Conservation (phyloP, 2,329 filamentous ascomycete genomes). For the Colletotrichum agaves region DNA sequence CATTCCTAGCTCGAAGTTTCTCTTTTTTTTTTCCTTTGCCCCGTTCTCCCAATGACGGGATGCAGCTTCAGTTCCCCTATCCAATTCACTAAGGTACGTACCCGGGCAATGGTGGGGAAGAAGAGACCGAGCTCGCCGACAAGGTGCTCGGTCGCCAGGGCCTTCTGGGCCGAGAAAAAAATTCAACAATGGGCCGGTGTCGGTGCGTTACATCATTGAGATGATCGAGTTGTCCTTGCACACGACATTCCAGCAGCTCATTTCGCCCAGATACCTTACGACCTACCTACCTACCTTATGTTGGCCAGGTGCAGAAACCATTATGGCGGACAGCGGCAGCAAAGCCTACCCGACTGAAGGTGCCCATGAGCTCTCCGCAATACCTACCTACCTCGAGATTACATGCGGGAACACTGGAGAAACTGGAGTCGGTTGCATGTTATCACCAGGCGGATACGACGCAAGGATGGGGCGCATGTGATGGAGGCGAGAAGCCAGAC, state of each 20-base stretch:
- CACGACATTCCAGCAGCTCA: neutral
- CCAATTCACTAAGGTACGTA: constrained; percentile 11
- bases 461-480: neutral
- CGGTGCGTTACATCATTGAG: constrained; percentile 11
- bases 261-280: neutral
- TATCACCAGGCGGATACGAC: constrained; percentile 6
- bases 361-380: neutral
- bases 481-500: constrained; percentile 1
- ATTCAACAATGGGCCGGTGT: neutral
- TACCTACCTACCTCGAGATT: neutral
- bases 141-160: constrained; percentile 19
- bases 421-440: neutral
- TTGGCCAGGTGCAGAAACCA: no score
- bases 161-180: constrained; percentile 3
- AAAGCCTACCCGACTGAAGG: neutral
- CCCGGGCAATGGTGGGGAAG: neutral
- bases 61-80: neutral
- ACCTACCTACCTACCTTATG: no score
- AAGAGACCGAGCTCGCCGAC: constrained; percentile 14
- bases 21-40: neutral
- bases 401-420: neutral
- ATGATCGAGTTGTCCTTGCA: neutral
- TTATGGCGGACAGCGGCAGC: no score
- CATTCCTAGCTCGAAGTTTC: neutral
- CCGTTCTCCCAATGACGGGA: no score